Evolutionary conservation across 1,284 basidiomycete species (phyloP), one percentile per base, ranked within the genome.

Genomic region (Cutaneotrichosporon spelunceum): DNA sequence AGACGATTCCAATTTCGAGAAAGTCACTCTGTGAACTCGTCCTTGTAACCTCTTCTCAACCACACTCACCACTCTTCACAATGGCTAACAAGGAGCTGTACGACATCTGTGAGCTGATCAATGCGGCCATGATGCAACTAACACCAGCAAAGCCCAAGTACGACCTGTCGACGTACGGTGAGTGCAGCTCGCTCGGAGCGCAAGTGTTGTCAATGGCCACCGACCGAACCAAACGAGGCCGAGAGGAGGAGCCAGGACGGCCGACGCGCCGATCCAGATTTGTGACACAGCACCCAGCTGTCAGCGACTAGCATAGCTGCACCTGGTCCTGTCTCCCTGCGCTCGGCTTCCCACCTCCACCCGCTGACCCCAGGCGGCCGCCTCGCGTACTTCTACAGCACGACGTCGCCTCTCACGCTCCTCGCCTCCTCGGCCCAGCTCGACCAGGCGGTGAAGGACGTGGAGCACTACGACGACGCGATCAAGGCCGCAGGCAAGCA

Each of bases 391-490:
- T 84, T 84, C 68, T 80, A 82, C 67, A 77, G 74, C 5, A 80
- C 81, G 49, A 84, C 83, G 0, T 83, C 82, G 2, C 83, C 83
- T 0, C 69, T 83, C 19, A 84, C 83, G 6, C 76, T 84, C 24
- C 73, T 84, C 50, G 80, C 81, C 1, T 78, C 79, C 6, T 63
- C 72, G 0, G 29, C 63, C n/a, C 63, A 80, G 62, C 73, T 82
- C 23, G 59, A 65, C 21, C 61, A 74, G 48, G 77, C 78, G 13
- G 72, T 76, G 45, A 66, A 66, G 47, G 71, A 73, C 49, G 81
- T 81, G 5, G 72, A 71, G 56, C 61, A 72, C 30, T 78, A 70
- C 67, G 78, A 78, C 58, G 71, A 57, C 30, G 53, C 57, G 68
- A 79, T 73, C 66, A 75, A 72, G 71, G 78, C 69, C 55, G 66